Evolutionary conservation across 805 yeast genomes (phyloP), one percentile per base, ranked within the genome.

Genomic region (Wickerhamiella sorbophila): DNA sequence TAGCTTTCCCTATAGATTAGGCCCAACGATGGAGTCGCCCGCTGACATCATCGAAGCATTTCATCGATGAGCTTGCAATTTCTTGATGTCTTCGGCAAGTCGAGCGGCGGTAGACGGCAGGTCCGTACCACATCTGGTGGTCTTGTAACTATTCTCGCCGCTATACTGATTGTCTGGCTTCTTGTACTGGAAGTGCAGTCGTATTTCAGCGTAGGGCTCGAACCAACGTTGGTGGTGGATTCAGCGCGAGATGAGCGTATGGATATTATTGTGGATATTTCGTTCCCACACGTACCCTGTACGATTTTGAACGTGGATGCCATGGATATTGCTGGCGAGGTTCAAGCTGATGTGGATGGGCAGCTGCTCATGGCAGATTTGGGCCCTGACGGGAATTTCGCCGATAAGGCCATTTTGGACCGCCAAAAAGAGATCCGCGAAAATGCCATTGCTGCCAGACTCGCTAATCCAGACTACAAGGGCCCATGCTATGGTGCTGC

Each of bases 401-500:
- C 76, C 29, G 63, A 58, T 3, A 58, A 66, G 15, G 64, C 57
- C 21, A 59, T 62, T 18, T 56, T 72, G 48, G 60, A 62, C 38
- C 60, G 69, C 5, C 73, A 74, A 49, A 56, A 55, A 17, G 58
- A 45, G 19, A 53, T 44, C 37, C 44, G 52, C 14, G 55, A 52
- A 4, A 50, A 39, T 9, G 65, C 59, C 17, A 58, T 53, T 17
- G 41, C 48, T 2, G 42, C 44, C 4, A 48, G 52, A 10, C 48
- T 46, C 6, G 47, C 52, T 2, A 67, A 68, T 29, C 61, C 59
- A 4, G 67, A 68, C 29, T 73, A 75, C 54, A 86, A 95, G 67
- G 97, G 96, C 4, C 70, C 93, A 1, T 88, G 98, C 64, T 87
- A 84, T 57, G 95, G 95, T 1, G 79, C 77, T 48, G 88, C 80